Conservation (phyloP, 805 yeast genomes). For the Zygosaccharomyces pseudorouxii region DNA sequence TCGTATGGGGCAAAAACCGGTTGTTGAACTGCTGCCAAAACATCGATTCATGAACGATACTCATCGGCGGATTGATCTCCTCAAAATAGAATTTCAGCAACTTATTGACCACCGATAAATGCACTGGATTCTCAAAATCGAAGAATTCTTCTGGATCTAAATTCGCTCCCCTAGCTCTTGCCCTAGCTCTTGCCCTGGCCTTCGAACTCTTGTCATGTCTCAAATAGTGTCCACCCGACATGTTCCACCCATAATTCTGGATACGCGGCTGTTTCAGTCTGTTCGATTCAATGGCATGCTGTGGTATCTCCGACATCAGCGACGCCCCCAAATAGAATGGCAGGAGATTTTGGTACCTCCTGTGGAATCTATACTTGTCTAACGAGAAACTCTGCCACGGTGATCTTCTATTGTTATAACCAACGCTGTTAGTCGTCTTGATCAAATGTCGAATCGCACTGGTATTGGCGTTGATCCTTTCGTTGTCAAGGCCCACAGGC, state of each 20-base stretch:
- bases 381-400: conserved; percentile 34
- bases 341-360: conserved; percentile 44
- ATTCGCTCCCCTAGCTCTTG: conserved; percentile 12
- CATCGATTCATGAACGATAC: conserved; percentile 49
- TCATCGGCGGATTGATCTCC: conserved; percentile 50
- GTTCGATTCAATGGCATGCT: conserved; percentile 31
- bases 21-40: conserved; percentile 47
- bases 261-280: conserved; percentile 46
- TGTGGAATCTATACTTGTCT: conserved; percentile 45
- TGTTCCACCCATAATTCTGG: conserved; percentile 64
- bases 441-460: background rate
- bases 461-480: background rate
- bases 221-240: conserved; percentile 54
- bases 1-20: conserved; percentile 22
- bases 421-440: background rate
- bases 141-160: conserved; percentile 18
- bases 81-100: conserved; percentile 38
- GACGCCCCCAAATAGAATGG: conserved; percentile 39
- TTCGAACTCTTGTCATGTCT: conserved; percentile 27
- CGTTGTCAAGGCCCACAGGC: background rate
- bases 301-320: conserved; percentile 34
- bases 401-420: conserved; percentile 8
- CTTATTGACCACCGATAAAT: conserved; percentile 30
- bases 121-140: conserved; percentile 19
- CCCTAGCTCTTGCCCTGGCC: conserved; percentile 20